phyloP scores from a whole-genome alignment of 768 basidiomycete species.

The Naganishia randhawae region DNA sequence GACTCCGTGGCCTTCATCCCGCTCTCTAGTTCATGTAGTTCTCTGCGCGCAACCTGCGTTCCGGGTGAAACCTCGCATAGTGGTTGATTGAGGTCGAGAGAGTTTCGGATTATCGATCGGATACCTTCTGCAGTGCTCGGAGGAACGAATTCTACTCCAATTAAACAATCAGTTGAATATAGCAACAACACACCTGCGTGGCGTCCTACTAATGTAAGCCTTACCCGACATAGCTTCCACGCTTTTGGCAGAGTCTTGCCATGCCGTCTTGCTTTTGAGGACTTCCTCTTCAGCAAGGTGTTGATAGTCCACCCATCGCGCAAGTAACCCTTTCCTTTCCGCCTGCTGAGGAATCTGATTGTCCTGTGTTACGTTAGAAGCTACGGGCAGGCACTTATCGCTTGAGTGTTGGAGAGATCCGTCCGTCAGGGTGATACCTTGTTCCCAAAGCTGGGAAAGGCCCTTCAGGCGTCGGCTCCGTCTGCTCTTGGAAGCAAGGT shows the following conservation, averaged over 20 bases:
- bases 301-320: slow-evolving; percentile 16
- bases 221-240: slow-evolving; percentile 9
- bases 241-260: slow-evolving; percentile 21
- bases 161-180: neutral
- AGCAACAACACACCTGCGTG: too few species aligned
- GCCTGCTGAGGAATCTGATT: neutral
- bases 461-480: slow-evolving; percentile 10
- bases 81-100: slow-evolving; percentile 22
- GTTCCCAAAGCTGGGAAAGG: neutral
- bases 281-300: slow-evolving; percentile 17
- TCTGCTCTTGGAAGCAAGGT: neutral
- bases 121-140: slow-evolving; percentile 20
- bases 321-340: neutral
- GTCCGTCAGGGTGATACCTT: neutral
- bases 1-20: neutral
- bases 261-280: slow-evolving; percentile 12
- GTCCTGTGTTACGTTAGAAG: too few species aligned
- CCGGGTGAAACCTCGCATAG: slow-evolving; percentile 27
- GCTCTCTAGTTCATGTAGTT: neutral
- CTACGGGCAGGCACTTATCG: neutral
- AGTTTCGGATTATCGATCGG: slow-evolving; percentile 11
- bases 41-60: slow-evolving; percentile 17
- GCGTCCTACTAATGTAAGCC: neutral
- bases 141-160: slow-evolving; percentile 23
- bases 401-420: neutral